phyloP scores from a whole-genome alignment of 2,329 filamentous ascomycete genomes.

The Knufia petricola region DNA sequence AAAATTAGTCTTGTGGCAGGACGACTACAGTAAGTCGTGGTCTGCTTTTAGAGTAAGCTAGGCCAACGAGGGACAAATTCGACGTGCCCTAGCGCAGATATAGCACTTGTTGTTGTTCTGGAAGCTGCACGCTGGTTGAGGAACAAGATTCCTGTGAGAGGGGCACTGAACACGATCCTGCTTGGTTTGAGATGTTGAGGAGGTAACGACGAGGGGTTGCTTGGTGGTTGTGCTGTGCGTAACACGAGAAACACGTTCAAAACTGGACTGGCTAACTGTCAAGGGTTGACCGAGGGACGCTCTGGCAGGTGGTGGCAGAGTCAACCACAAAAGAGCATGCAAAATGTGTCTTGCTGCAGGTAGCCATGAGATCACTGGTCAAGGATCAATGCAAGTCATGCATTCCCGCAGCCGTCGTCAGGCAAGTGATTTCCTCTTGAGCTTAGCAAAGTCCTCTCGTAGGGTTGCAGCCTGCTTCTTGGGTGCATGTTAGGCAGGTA shows the following conservation, averaged over 20 bases:
- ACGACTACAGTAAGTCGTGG: background rate
- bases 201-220: slow-evolving; percentile 2
- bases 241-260: slow-evolving; percentile 3
- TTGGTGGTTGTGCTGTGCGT: background rate
- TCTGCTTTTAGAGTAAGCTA: background rate
- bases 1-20: background rate
- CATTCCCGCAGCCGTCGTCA: background rate
- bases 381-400: slow-evolving; percentile 7
- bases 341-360: slow-evolving; percentile 6
- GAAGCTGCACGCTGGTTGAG: background rate
- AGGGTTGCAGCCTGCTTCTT: no score
- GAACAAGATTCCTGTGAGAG: background rate
- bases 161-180: background rate
- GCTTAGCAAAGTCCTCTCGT: no score
- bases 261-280: background rate
- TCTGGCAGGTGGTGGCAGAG: background rate
- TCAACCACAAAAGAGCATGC: background rate
- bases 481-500: background rate
- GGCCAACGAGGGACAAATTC: no score
- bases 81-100: no score
- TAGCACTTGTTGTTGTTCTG: background rate
- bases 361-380: slow-evolving; percentile 4
- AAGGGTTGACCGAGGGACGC: background rate
- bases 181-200: background rate
- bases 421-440: background rate